Evolutionary conservation across 352 stramenopile genomes (phyloP).

Genomic region (Phytopythium kandeliae): DNA sequence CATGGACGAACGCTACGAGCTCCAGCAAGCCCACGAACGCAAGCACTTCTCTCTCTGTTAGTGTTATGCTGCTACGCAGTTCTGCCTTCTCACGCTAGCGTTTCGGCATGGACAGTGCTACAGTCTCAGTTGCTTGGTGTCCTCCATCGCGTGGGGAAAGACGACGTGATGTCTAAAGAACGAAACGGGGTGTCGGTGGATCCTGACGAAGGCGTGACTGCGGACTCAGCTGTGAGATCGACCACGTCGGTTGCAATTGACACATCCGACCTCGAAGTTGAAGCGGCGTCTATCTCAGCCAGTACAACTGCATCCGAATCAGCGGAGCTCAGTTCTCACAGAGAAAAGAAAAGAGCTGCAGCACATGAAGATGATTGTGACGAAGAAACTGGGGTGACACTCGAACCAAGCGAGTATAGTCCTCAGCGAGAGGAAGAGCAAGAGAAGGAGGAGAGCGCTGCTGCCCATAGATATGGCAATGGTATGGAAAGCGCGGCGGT

Average conservation of each 20-base stretch:
- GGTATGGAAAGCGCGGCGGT: too few relatives aligned
- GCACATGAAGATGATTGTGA: too few relatives aligned
- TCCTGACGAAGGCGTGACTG: too few relatives aligned
- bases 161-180: background rate
- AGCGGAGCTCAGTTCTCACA: too few relatives aligned
- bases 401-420: too few relatives aligned
- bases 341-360: too few relatives aligned
- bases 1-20: conserved; percentile 17
- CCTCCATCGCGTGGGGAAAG: background rate
- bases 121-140: conserved; percentile 3
- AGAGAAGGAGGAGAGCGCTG: too few relatives aligned
- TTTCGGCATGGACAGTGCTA: background rate
- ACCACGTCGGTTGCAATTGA: background rate
- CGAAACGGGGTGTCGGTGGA: background rate
- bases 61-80: background rate
- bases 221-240: background rate
- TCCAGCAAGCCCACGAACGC: conserved; percentile 14
- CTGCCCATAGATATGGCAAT: too few relatives aligned
- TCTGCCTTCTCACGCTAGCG: background rate
- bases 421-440: too few relatives aligned
- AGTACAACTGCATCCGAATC: too few relatives aligned
- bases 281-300: too few relatives aligned
- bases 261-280: background rate
- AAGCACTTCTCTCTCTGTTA: background rate
- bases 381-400: too few relatives aligned